phyloP scores from a whole-genome alignment of 225 moss, liverwort and hornwort species.

The Climacium dendroides region DNA sequence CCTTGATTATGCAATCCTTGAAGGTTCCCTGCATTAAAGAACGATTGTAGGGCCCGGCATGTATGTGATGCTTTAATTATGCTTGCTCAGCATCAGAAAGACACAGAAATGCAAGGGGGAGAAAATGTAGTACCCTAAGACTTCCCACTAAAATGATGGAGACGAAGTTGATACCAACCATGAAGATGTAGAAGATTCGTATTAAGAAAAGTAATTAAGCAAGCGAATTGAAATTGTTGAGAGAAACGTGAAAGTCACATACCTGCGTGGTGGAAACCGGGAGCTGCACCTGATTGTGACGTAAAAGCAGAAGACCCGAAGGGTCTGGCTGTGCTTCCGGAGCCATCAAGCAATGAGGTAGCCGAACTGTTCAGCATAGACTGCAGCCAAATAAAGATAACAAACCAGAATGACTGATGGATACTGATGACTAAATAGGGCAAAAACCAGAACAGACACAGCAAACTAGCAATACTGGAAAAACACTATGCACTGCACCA shows the following conservation, averaged over 20 bases:
- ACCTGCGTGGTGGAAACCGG: slow-evolving; percentile 90
- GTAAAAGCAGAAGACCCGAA: slow-evolving; percentile 68
- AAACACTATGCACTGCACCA: not conserved
- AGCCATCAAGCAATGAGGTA: slow-evolving; percentile 75
- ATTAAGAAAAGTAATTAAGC: not conserved
- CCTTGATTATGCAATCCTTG: slow-evolving; percentile 83
- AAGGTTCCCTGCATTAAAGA: slow-evolving; percentile 44
- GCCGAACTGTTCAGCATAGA: slow-evolving; percentile 93
- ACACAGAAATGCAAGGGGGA: not conserved
- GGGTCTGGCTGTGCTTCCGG: slow-evolving; percentile 79
- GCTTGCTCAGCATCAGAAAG: not conserved
- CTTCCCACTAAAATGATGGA: not conserved
- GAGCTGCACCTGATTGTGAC: slow-evolving; percentile 72
- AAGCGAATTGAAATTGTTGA: not conserved
- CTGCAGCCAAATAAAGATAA: slow-evolving; percentile 34
- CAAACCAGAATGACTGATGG: not conserved
- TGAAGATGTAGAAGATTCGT: not conserved
- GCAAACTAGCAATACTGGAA: not conserved
- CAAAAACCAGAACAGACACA: not conserved
- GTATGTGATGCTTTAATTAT: not conserved
- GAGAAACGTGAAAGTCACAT: not conserved
- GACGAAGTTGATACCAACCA: not conserved
- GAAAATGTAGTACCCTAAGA: not conserved
- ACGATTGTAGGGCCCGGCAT: not conserved
- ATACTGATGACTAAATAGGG: not conserved